Evolutionary conservation across 2,329 filamentous ascomycete genomes (phyloP).

Genomic region (Aspergillus transmontanensis): DNA sequence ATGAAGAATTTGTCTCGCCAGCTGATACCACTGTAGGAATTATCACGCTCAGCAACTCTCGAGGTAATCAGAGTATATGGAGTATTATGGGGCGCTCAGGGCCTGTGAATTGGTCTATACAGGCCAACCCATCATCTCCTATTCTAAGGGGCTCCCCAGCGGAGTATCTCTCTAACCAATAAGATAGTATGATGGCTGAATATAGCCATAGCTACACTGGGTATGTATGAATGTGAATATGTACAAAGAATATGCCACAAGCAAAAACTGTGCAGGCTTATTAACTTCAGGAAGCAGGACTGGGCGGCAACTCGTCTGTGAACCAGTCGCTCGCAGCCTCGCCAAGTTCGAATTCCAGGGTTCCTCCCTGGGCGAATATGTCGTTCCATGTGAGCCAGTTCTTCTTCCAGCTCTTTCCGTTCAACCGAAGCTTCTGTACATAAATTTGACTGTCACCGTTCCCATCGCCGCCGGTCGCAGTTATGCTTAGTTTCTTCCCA

Average conservation of each 20-base stretch:
- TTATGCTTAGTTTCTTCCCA: slow-evolving; percentile 58
- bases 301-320: slow-evolving; percentile 63
- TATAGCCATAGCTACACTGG: neutral
- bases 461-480: slow-evolving; percentile 51
- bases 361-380: slow-evolving; percentile 65
- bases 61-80: neutral
- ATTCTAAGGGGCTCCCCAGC: neutral
- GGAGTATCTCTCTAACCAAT: neutral
- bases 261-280: neutral
- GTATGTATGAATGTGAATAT: neutral
- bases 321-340: slow-evolving; percentile 57
- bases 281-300: slow-evolving; percentile 49
- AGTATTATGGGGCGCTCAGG: neutral
- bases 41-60: neutral
- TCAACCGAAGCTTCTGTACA: slow-evolving; percentile 68
- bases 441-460: slow-evolving; percentile 54
- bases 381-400: slow-evolving; percentile 69
- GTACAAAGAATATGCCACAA: neutral
- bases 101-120: neutral
- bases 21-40: neutral
- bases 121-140: neutral
- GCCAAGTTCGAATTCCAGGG: slow-evolving; percentile 67
- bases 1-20: neutral
- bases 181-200: neutral
- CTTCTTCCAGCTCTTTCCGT: slow-evolving; percentile 64